phyloP scores from a whole-genome alignment of 2,329 filamentous ascomycete species.

The Fusarium drepaniforme region DNA sequence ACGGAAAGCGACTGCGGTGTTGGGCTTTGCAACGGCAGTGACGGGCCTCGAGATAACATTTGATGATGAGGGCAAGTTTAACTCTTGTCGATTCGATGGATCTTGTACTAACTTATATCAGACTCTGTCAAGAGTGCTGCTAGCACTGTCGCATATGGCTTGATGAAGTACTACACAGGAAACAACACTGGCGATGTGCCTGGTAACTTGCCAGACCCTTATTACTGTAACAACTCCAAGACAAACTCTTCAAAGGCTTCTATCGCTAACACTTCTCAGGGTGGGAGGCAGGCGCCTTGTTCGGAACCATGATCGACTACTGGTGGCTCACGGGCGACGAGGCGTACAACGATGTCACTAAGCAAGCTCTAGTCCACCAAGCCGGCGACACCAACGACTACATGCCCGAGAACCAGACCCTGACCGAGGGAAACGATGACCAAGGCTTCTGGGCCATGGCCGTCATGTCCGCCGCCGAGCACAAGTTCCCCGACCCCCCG shows the following conservation, averaged over 20 bases:
- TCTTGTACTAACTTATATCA: conserved; percentile 37
- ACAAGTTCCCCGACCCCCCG: conserved; percentile 78
- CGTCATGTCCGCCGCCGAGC: conserved; percentile 82
- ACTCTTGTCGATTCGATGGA: not conserved
- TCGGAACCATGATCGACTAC: conserved; percentile 78
- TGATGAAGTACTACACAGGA: conserved; percentile 65
- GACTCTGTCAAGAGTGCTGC: conserved; percentile 64
- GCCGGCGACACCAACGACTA: conserved; percentile 69
- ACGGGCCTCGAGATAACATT: conserved; percentile 34
- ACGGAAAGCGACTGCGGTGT: conserved; percentile 16
- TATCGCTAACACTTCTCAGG: conserved; percentile 45
- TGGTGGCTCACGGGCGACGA: conserved; percentile 77
- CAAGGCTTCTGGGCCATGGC: conserved; percentile 90
- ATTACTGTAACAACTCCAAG: conserved; percentile 70
- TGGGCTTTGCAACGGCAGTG: conserved; percentile 29
- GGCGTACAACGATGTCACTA: conserved; percentile 71
- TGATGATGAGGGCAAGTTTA: conserved; percentile 37
- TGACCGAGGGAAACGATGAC: conserved; percentile 76
- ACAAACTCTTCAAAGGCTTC: conserved; percentile 38
- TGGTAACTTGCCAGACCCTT: conserved; percentile 69
- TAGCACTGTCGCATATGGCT: conserved; percentile 59
- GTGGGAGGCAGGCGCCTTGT: conserved; percentile 82
- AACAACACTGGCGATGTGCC: conserved; percentile 70
- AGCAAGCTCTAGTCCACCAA: conserved; percentile 71
- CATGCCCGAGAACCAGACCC: conserved; percentile 76